phyloP scores from a whole-genome alignment of 768 basidiomycete genomes.

The Leccinum rimulosum region DNA sequence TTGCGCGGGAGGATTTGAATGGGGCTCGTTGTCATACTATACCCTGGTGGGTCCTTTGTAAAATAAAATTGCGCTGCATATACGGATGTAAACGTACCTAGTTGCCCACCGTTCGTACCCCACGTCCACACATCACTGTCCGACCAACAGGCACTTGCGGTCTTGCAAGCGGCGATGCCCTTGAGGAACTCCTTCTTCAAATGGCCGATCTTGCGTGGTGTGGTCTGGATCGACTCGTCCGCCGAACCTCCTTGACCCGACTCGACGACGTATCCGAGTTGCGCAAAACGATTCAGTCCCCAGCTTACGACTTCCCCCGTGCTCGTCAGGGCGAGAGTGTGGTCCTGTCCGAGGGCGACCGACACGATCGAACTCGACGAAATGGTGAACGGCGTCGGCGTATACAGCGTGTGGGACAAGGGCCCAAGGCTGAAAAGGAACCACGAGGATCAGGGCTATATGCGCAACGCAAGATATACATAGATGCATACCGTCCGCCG shows the following conservation, averaged over 20 bases:
- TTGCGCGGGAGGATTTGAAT: constrained; percentile 76
- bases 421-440: constrained; percentile 58
- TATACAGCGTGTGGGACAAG: constrained; percentile 75
- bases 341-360: constrained; percentile 90
- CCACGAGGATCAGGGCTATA: neutral
- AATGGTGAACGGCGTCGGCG: constrained; percentile 57
- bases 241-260: constrained; percentile 38
- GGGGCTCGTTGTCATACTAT: constrained; percentile 71
- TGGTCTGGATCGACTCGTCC: constrained; percentile 76
- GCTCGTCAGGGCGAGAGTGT: constrained; percentile 82
- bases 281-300: constrained; percentile 87
- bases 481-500: constrained; percentile 66
- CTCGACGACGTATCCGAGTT: constrained; percentile 86
- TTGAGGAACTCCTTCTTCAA: constrained; percentile 75
- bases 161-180: constrained; percentile 86
- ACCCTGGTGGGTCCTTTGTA: constrained; percentile 44
- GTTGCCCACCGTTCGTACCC: constrained; percentile 92
- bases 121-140: constrained; percentile 71
- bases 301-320: constrained; percentile 85
- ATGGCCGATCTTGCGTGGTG: constrained; percentile 73
- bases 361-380: constrained; percentile 55
- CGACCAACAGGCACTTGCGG: constrained; percentile 90
- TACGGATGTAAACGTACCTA: constrained; percentile 49
- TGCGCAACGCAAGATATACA: neutral
- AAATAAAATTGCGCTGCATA: neutral